Conservation (phyloP, 768 basidiomycete genomes). For the Holtermannia corniformis region DNA sequence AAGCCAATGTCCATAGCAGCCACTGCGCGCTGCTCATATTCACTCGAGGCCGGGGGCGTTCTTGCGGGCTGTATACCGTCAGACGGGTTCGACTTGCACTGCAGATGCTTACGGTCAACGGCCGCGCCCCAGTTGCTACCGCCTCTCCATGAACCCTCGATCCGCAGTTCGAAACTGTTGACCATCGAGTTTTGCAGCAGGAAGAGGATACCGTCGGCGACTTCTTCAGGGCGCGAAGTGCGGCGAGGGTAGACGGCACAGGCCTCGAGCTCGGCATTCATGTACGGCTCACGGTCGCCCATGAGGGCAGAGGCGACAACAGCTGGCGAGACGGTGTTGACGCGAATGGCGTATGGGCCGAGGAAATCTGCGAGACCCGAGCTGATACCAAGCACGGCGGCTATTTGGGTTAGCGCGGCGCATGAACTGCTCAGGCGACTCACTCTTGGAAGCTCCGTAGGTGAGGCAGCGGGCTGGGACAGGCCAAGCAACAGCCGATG, state of each 20-base stretch:
- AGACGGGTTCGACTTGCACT: too few relatives aligned
- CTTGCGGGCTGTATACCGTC: too few relatives aligned
- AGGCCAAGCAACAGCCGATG: constrained; percentile 4
- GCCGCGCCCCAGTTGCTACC: constrained; percentile 4
- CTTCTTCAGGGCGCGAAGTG: constrained; percentile 17
- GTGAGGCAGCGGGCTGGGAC: constrained; percentile 4
- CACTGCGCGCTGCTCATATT: background rate
- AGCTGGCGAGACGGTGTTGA: constrained; percentile 7
- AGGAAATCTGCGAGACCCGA: background rate
- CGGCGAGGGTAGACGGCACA: constrained; percentile 23
- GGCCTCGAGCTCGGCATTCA: constrained; percentile 18
- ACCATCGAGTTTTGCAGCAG: constrained; percentile 22
- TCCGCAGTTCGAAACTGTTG: constrained; percentile 25
- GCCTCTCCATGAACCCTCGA: constrained; percentile 24
- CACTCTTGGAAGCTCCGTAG: constrained; percentile 5
- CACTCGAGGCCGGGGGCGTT: constrained; percentile 35
- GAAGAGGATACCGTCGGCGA: constrained; percentile 17
- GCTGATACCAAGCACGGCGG: background rate
- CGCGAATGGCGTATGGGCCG: background rate
- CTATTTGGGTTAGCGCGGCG: too few relatives aligned
- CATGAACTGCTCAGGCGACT: background rate
- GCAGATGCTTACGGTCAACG: too few relatives aligned
- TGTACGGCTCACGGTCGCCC: constrained; percentile 20
- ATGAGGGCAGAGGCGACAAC: constrained; percentile 22
- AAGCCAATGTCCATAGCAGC: too few relatives aligned